Conservation (phyloP, 1,284 basidiomycete species). For the Moesziomyces aphidis region DNA sequence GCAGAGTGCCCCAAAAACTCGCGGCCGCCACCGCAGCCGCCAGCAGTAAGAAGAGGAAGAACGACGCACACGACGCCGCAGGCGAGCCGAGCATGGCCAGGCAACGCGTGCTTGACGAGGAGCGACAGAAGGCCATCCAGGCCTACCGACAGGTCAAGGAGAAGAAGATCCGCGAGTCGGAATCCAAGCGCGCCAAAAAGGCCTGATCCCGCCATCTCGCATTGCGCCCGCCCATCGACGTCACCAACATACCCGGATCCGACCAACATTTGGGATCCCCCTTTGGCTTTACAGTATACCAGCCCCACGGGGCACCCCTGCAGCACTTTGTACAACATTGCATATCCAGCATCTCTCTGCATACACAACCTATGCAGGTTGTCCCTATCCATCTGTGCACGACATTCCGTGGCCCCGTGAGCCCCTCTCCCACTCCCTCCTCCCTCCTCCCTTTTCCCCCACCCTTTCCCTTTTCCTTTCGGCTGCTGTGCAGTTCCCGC, state of each 20-base stretch:
- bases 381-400: neutral
- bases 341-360: constrained; percentile 18
- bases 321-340: constrained; percentile 18
- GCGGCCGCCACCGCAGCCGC: neutral
- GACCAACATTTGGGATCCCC: neutral
- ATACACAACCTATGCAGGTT: neutral
- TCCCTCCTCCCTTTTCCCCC: neutral
- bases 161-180: constrained; percentile 38
- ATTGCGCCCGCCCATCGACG: neutral
- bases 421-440: neutral
- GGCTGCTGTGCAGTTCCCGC: constrained; percentile 19
- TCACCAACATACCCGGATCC: constrained; percentile 26
- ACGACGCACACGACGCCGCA: constrained; percentile 1
- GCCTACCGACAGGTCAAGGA: constrained; percentile 59
- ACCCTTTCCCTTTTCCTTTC: neutral
- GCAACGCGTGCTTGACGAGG: constrained; percentile 57
- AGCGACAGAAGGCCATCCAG: constrained; percentile 53
- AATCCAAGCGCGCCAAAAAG: constrained; percentile 34
- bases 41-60: constrained; percentile 28
- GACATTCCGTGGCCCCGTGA: neutral
- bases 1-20: constrained; percentile 33
- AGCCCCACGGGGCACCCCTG: neutral
- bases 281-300: constrained; percentile 4
- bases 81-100: constrained; percentile 55
- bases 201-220: constrained; percentile 4